Base-by-base conservation (phyloP, 2,329 filamentous ascomycete genomes). In the Fusarium albidum region DNA sequence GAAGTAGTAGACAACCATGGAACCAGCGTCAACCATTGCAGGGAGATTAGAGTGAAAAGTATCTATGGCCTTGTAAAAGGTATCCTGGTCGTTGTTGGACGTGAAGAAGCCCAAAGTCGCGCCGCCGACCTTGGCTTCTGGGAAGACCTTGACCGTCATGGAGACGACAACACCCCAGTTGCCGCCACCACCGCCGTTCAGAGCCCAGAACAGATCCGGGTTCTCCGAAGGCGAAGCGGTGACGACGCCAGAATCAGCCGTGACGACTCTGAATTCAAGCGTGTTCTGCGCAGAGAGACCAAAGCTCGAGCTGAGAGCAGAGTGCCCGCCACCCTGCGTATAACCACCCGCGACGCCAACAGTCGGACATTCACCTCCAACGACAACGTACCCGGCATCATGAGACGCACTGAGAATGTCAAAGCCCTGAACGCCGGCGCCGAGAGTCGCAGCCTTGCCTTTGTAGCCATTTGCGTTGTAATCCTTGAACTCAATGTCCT, bases 301-400 rank as follows among this genome's bases (percentile, higher is more conserved):
- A 50, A 80, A 82, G 9, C 65, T 71, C 0, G 79, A 79, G 15
- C 73, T 74, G 3, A 88, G 73, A 0, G 78, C 72, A 1, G 77
- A 79, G 62, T 86, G 83, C 7, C 61, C 85, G 25, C 83, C 85
- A 6, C 84, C 84, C 65, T 85, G 82, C 4, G 75, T 79, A 61
- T 82, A 88, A 1, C 85, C 85, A 13, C 85, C 86, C 0, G 81
- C 79, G 8, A 84, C 60, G 2, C 84, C 84, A 6, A 88, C 84
- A 0, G 79, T 81, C 1, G 63, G 53, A 46, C 82, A 82, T n/a
- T 82, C 79, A 5, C 84, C 84, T 14, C 79, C 81, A 5, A 86
- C 77, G 3, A 84, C 74, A 0, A 74, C 75, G 38, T 80, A 72
- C 0, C 78, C 79, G 25, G 74, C 68, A 11, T 79, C 64, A 8